These are phyloP conservation scores for Ophiostoma pallidulum DNA, from an alignment of 2,329 filamentous ascomycete species.

Conservation along the genomic window DNA sequence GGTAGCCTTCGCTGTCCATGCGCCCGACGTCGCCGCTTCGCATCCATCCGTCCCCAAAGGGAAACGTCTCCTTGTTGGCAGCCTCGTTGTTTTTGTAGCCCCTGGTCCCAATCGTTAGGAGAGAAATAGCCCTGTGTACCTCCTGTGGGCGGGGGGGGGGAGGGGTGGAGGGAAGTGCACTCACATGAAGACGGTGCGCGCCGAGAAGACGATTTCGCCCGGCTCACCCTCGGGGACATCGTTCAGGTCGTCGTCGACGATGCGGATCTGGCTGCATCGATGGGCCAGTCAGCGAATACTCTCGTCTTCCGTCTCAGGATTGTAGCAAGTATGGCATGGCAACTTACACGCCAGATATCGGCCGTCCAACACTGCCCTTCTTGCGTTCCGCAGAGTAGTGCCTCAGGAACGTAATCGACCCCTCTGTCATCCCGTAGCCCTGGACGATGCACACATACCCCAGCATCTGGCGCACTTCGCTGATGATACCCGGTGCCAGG, in stretches of 20 bases:
- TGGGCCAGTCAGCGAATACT: no score
- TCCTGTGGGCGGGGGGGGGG: no score
- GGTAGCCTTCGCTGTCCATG: conserved; percentile 1
- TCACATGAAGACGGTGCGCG: neutral
- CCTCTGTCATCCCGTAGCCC: conserved; percentile 8
- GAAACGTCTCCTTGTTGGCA: neutral
- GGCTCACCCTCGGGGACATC: neutral
- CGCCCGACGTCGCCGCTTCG: conserved; percentile 2
- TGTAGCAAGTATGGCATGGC: neutral
- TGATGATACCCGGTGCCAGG: conserved; percentile 2
- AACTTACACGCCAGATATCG: neutral
- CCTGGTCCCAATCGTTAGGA: neutral
- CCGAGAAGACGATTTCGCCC: neutral
- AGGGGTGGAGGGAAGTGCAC: no score
- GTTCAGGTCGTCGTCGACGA: conserved; percentile 4
- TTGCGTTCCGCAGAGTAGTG: neutral
- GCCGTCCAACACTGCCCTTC: conserved; percentile 1
- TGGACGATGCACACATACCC: neutral
- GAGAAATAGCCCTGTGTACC: neutral
- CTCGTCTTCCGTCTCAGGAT: no score
- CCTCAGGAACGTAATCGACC: neutral
- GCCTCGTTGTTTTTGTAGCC: neutral
- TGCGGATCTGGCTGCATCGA: neutral
- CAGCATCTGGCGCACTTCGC: conserved; percentile 2
- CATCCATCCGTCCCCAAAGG: neutral